Evolutionary conservation across 108 stramenopile species (phyloP), one percentile per base, ranked within the genome.

Genomic region (Cyclotella distinguenda): DNA sequence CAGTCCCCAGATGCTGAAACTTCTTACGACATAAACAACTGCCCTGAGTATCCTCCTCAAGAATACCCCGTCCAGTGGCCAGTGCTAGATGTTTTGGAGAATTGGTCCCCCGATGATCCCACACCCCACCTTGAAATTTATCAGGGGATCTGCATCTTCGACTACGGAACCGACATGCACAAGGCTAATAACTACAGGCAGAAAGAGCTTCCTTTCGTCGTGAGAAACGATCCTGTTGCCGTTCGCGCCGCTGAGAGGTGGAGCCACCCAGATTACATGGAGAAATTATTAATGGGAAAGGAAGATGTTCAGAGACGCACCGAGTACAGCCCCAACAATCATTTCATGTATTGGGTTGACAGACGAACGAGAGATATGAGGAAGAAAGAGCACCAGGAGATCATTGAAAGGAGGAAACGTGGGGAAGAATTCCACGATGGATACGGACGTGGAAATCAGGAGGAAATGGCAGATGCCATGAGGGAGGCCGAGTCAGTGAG

Each of bases 321-420:
- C 25, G 97, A 97, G 79, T 81, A 85, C 50, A 80, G 78, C 18
- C 71, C 58, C 0, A 79, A 85, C 68, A 98, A 98, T 72, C 97
- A 98, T 60, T 96, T 98, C 82, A 95, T 99, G 97, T 99, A 95
- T 64, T 97, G 85, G 85, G 75, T 79, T 47, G 76, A 71, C 13
- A 69, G 44, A 44, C 66, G 72, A 22, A 39, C 67, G 15, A 79
- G 45, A 39, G 31, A 80, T 65, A 58, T 64, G 21, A 63, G 68
- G 6, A 53, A 23, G 26, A 50, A 25, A 36, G 71, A 74, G 12
- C 35, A 30, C 15, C 77, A 58, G 44, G 53, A 34, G 53, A 60
- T 69, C 15, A 50, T 40, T 5, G 46, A 66, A 3, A 15, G 32
- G 26, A 60, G 60, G 36, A 21, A 63, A 34, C 13, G 70, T 26